Evolutionary conservation across 768 basidiomycete genomes (phyloP).

Genomic region (Hypholoma fasciculare): DNA sequence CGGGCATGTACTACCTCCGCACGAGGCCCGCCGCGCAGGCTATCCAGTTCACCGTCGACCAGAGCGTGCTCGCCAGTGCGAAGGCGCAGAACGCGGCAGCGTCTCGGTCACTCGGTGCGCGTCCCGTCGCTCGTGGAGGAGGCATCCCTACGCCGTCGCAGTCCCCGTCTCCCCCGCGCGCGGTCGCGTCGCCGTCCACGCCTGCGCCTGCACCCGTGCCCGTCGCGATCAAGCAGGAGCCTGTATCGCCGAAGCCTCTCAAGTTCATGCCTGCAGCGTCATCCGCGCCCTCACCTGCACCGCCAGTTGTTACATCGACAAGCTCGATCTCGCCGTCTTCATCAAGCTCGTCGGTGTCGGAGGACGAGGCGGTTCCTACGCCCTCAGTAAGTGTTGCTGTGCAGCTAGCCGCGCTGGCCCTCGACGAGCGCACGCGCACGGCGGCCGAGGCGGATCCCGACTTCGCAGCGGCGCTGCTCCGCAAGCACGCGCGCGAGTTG

Average conservation of each 20-base stretch:
- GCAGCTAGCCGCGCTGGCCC: constrained; percentile 32
- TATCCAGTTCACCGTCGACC: constrained; percentile 97
- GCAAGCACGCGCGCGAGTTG: constrained; percentile 69
- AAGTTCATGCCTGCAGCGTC: constrained; percentile 5
- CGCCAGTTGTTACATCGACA: constrained; percentile 7
- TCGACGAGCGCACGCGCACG: constrained; percentile 49
- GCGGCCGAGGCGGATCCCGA: constrained; percentile 68
- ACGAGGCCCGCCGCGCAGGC: constrained; percentile 94
- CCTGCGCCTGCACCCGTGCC: constrained; percentile 14
- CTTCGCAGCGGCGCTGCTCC: constrained; percentile 74
- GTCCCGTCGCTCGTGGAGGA: constrained; percentile 15
- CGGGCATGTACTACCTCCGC: constrained; percentile 97
- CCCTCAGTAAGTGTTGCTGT: constrained; percentile 25
- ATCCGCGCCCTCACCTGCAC: constrained; percentile 1
- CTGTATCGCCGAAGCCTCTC: constrained; percentile 20
- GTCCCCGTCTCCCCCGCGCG: constrained; percentile 26
- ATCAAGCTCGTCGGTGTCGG: constrained; percentile 9
- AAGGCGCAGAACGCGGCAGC: constrained; percentile 45
- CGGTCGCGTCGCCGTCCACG: constrained; percentile 15
- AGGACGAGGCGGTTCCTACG: constrained; percentile 11
- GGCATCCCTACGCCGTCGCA: constrained; percentile 33
- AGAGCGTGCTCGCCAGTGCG: constrained; percentile 67
- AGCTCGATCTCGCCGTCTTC: constrained; percentile 6
- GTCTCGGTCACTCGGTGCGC: constrained; percentile 23
- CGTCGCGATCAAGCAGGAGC: constrained; percentile 24